Base-by-base conservation (phyloP, 495 filamentous ascomycete species). In the Daldinia concentrica region DNA sequence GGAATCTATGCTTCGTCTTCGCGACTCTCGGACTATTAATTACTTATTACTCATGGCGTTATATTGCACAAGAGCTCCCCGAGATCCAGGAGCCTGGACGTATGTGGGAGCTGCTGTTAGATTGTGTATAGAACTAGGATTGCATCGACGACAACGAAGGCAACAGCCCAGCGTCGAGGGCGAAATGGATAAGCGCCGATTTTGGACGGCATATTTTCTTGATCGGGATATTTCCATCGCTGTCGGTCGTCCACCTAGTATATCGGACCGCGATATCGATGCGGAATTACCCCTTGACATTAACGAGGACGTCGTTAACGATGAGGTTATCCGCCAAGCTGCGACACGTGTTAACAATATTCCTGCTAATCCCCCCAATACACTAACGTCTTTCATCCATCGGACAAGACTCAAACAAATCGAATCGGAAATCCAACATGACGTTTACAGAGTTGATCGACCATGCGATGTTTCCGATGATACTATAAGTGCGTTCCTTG, bases 191-290 rank as follows among this genome's bases (percentile, higher is more conserved):
- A 82, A 84, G 17, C 77, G 85, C 12, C 78, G 85, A 3, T 87
- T 87, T 61, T 87, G 85, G 85, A 84, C 84, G 0, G 83, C 85
- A 1, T 87, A 87, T 70, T 86, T 84, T 56, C 75, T 86, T 11
- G 85, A 87, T 62, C 67, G 85, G 43, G 83, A 84, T 6, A 82
- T 86, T 5, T 85, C 83, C 8, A 82, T 86, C 74, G 85, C 84
- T 2, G 76, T 86, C 4, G 85, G 85, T 6, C 84, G 85, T 1
- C 85, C 85, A 1, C 85, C 84, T 58, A 83, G 82, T 36, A 84
- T 87, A 27, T 82, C 83, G 26, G 85, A 87, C 62, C 79, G 82
- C 57, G 82, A 87, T 65, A 87, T 87, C 52, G 85, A 87, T 66
- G 79, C 83, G 22, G 83, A 85, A 62, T 43, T 77, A 39, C 85